phyloP scores from a whole-genome alignment of 495 filamentous ascomycete genomes.

The Penicillium atrosanguineum region DNA sequence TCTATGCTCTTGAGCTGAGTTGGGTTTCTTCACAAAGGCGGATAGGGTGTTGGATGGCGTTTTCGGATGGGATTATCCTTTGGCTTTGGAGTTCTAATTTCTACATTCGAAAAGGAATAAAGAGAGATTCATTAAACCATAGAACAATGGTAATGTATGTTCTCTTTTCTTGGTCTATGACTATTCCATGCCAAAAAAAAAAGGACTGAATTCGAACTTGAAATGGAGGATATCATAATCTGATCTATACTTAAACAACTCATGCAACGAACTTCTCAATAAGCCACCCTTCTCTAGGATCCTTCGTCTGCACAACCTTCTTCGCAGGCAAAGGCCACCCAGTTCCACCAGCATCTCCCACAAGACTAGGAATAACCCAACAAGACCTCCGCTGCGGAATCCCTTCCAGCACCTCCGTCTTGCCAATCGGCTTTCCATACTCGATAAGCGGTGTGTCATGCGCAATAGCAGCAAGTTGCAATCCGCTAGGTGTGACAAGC shows the following conservation, averaged over 20 bases:
- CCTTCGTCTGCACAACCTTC: conserved; percentile 78
- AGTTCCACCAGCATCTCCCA: conserved; percentile 63
- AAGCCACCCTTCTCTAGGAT: conserved; percentile 71
- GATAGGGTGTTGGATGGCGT: not conserved
- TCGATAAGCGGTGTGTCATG: conserved; percentile 81
- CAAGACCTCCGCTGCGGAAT: conserved; percentile 62
- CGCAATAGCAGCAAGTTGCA: conserved; percentile 75
- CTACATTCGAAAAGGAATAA: not conserved
- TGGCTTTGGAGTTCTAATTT: not conserved
- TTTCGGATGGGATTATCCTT: not conserved
- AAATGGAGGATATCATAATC: conserved; percentile 21
- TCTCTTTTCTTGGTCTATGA: not conserved
- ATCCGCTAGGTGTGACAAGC: conserved; percentile 70
- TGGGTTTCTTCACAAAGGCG: too few relatives aligned
- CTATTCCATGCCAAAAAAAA: conserved; percentile 14
- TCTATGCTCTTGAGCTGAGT: not conserved
- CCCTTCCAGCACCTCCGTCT: conserved; percentile 61
- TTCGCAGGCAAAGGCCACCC: conserved; percentile 83
- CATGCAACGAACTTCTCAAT: conserved; percentile 58
- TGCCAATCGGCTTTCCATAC: conserved; percentile 86
- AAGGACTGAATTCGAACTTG: too few relatives aligned
- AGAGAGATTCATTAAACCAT: not conserved
- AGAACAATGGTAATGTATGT: not conserved
- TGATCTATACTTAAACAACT: conserved; percentile 26
- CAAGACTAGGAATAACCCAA: conserved; percentile 74